These are phyloP conservation scores for Fusarium newnesense DNA, from an alignment of 2,329 filamentous ascomycete genomes.

Conservation along the genomic window DNA sequence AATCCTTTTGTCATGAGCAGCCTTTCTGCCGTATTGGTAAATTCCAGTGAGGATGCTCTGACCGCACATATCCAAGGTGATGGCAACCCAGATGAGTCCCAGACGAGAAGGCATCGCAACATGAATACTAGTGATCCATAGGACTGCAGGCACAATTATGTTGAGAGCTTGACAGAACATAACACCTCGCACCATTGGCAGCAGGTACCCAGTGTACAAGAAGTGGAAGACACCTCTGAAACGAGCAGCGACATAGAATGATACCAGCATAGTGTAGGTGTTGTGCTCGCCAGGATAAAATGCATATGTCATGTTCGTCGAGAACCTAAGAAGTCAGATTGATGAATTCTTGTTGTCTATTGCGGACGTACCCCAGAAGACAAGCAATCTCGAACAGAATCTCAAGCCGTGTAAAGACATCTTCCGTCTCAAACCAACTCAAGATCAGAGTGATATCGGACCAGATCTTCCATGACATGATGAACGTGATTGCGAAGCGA, in stretches of 20 bases:
- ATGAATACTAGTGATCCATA: conserved; percentile 71
- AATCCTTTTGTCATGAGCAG: conserved; percentile 32
- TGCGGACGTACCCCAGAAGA: conserved; percentile 60
- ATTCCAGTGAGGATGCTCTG: conserved; percentile 55
- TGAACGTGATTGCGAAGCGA: conserved; percentile 69
- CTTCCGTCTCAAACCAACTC: conserved; percentile 71
- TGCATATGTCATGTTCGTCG: conserved; percentile 69
- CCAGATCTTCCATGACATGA: conserved; percentile 73
- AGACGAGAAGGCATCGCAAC: conserved; percentile 64
- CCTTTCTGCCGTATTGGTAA: conserved; percentile 46
- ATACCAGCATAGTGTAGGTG: conserved; percentile 68
- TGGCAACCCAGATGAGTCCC: conserved; percentile 65
- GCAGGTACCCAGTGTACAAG: conserved; percentile 54
- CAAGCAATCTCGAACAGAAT: conserved; percentile 70
- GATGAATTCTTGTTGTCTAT: neutral
- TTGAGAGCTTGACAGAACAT: conserved; percentile 62
- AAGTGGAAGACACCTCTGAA: conserved; percentile 63
- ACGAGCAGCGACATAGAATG: conserved; percentile 69
- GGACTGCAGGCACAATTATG: conserved; percentile 57
- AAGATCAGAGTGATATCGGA: conserved; percentile 66
- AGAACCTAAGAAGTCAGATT: conserved; percentile 54
- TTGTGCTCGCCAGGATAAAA: conserved; percentile 58
- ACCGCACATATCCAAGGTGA: conserved; percentile 64
- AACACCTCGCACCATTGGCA: conserved; percentile 67
- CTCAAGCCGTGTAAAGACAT: conserved; percentile 67